phyloP scores from a whole-genome alignment of 768 basidiomycete genomes.

The Russula brevipes region DNA sequence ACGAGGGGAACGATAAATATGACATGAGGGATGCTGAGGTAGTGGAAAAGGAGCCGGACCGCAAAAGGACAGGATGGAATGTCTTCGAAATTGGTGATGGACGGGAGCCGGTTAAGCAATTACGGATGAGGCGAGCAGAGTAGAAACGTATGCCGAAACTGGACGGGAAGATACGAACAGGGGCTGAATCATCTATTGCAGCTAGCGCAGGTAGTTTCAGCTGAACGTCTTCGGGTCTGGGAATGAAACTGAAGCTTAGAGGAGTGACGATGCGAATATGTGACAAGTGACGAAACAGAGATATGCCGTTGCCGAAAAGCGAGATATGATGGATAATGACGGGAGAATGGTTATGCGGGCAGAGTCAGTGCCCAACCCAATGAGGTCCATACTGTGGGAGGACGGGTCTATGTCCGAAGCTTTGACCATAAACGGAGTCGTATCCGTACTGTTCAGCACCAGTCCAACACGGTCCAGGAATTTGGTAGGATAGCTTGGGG shows the following conservation, averaged over 20 bases:
- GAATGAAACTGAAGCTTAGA: slow-evolving; percentile 12
- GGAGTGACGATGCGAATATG: slow-evolving; percentile 22
- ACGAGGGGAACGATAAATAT: slow-evolving; percentile 34
- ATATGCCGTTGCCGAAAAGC: slow-evolving; percentile 22
- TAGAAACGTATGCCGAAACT: slow-evolving; percentile 26
- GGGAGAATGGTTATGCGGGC: slow-evolving; percentile 4
- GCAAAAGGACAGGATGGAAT: slow-evolving; percentile 59
- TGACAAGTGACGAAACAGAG: slow-evolving; percentile 30
- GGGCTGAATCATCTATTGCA: slow-evolving; percentile 25
- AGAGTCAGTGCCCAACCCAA: slow-evolving; percentile 46
- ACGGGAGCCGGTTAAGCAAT: slow-evolving; percentile 28
- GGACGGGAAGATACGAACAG: slow-evolving; percentile 32
- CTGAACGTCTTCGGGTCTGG: slow-evolving; percentile 16
- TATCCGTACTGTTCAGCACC: slow-evolving; percentile 34
- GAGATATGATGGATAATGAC: slow-evolving; percentile 10
- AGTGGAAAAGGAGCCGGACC: slow-evolving; percentile 33
- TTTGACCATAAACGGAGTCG: slow-evolving; percentile 37
- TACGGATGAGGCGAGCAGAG: slow-evolving; percentile 28
- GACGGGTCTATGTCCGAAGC: slow-evolving; percentile 41
- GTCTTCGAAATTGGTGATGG: slow-evolving; percentile 37
- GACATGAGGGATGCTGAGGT: slow-evolving; percentile 30
- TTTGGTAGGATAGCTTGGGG: slow-evolving; percentile 11
- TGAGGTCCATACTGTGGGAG: slow-evolving; percentile 43
- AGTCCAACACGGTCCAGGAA: slow-evolving; percentile 26
- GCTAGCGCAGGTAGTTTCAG: slow-evolving; percentile 24